These are phyloP conservation scores for Climacium dendroides DNA, from an alignment of 225 moss, liverwort and hornwort genomes.

Conservation along the genomic window DNA sequence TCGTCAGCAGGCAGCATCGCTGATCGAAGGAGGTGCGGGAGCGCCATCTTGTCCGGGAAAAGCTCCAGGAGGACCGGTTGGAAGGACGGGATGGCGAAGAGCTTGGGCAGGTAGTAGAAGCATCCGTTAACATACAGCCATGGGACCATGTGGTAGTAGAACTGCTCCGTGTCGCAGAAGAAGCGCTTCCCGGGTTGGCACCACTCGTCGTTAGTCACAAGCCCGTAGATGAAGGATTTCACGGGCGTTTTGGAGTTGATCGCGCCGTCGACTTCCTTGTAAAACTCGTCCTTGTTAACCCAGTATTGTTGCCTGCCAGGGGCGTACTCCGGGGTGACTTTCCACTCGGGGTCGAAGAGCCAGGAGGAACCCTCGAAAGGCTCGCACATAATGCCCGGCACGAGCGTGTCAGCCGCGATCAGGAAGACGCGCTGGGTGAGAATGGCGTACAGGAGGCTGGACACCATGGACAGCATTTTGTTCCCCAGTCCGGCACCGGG, in stretches of 20 bases:
- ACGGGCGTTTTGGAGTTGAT: neutral
- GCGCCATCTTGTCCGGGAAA: conserved; percentile 72
- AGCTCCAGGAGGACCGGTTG: conserved; percentile 61
- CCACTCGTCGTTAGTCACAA: conserved; percentile 21
- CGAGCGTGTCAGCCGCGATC: conserved; percentile 18
- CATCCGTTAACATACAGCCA: conserved; percentile 84
- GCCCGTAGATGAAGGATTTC: conserved; percentile 17
- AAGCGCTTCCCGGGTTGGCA: conserved; percentile 64
- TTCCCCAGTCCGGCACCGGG: conserved; percentile 67
- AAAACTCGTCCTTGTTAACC: conserved; percentile 39
- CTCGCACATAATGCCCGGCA: conserved; percentile 33
- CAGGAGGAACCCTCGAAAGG: conserved; percentile 38
- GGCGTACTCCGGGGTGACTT: conserved; percentile 40
- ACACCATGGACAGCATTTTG: conserved; percentile 34
- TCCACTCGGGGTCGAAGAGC: conserved; percentile 21
- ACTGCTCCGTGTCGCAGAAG: conserved; percentile 66
- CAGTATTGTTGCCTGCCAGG: conserved; percentile 5
- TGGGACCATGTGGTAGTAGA: conserved; percentile 28
- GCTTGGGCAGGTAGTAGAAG: conserved; percentile 73
- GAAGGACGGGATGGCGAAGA: conserved; percentile 64
- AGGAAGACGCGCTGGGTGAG: conserved; percentile 37
- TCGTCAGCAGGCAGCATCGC: conserved; percentile 55
- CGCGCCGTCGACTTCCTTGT: conserved; percentile 10
- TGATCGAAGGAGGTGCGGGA: conserved; percentile 52
- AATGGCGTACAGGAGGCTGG: conserved; percentile 25